phyloP scores from a whole-genome alignment of 371 early-diverging fungal species.

The Catenaria anguillulae region DNA sequence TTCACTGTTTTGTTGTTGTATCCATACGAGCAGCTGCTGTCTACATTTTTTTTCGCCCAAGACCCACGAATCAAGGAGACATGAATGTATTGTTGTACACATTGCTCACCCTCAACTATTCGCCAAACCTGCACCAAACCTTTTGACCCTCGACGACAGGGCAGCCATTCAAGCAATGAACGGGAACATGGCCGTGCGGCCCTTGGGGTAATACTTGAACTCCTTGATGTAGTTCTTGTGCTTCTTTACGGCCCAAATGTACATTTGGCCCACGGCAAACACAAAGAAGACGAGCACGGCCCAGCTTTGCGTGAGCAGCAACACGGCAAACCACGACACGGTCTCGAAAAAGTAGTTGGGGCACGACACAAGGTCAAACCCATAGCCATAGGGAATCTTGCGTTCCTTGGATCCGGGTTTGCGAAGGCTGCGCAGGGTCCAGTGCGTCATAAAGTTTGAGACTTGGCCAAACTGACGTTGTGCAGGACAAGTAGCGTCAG shows the following conservation, averaged over 20 bases:
- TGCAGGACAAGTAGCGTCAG: not conserved
- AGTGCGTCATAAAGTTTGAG: constrained; percentile 71
- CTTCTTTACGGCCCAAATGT: constrained; percentile 93
- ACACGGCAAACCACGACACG: constrained; percentile 64
- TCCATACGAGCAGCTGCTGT: no score
- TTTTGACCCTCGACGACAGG: no score
- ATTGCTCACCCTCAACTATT: no score
- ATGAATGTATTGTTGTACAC: no score
- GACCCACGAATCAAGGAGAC: no score
- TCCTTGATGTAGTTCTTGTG: constrained; percentile 80
- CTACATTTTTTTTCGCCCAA: no score
- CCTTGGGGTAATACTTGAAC: constrained; percentile 80
- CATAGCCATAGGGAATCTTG: constrained; percentile 83
- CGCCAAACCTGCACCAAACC: no score
- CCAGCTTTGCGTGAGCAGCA: constrained; percentile 57
- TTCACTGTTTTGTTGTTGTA: no score
- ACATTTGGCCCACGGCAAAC: constrained; percentile 78
- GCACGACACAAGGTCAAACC: constrained; percentile 65
- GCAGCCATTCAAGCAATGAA: not conserved
- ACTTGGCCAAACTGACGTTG: constrained; percentile 19
- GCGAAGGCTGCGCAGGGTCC: constrained; percentile 77
- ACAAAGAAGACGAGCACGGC: constrained; percentile 47
- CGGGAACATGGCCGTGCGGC: constrained; percentile 35
- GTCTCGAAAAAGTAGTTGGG: constrained; percentile 90
- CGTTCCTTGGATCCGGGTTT: constrained; percentile 79